Evolutionary conservation across 208 protist species (phyloP).

Genomic region (Leishmania lainsoni): DNA sequence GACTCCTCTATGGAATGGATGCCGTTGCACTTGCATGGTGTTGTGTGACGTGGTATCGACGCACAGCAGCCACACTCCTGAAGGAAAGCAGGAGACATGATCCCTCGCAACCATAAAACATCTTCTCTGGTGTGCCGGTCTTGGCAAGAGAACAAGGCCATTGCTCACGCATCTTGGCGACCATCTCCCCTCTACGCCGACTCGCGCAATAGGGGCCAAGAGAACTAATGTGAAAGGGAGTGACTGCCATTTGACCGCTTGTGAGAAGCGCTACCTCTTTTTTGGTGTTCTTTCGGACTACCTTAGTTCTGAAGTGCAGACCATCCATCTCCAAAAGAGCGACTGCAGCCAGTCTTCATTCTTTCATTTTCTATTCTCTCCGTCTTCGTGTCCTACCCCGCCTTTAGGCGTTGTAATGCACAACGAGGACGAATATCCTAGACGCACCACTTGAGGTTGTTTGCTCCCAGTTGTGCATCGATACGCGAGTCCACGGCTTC

Average conservation of each 20-base stretch:
- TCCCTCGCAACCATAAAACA: too few relatives aligned
- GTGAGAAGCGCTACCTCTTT: neutral
- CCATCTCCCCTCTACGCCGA: too few relatives aligned
- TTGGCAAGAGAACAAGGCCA: too few relatives aligned
- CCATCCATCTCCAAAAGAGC: neutral
- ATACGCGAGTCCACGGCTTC: neutral
- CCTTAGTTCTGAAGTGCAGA: neutral
- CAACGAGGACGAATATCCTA: neutral
- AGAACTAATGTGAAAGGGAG: neutral
- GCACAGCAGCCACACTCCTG: too few relatives aligned
- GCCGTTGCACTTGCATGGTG: too few relatives aligned
- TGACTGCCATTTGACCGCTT: neutral
- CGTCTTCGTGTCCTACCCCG: neutral
- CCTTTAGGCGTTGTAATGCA: neutral
- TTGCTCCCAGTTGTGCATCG: neutral
- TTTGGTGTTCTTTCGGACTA: neutral
- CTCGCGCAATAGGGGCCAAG: neutral
- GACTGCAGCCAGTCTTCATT: neutral
- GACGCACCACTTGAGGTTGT: neutral
- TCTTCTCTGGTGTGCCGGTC: too few relatives aligned
- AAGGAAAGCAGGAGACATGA: too few relatives aligned
- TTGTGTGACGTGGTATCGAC: too few relatives aligned
- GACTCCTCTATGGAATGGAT: too few relatives aligned
- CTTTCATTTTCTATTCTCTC: neutral
- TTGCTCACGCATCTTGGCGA: too few relatives aligned